Percentiles rank a stretch among this genome's conserved stretches.
Conservation (phyloP, 2,329 filamentous ascomycete genomes). For the Rhynchosporium agropyri region DNA sequence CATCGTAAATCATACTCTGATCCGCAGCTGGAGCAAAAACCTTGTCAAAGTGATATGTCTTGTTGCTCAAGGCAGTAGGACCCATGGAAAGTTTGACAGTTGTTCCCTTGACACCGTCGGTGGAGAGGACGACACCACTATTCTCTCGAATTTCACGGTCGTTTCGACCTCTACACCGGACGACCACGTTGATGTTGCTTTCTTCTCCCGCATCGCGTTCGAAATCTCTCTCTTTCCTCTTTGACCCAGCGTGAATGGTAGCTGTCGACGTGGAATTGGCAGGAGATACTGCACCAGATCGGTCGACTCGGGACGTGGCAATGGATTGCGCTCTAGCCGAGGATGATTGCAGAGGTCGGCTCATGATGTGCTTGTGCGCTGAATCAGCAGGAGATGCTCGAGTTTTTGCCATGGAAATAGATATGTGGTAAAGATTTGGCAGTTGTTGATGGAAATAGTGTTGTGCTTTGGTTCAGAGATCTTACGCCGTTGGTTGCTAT, state of each 20-base stretch:
- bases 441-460: too few species aligned
- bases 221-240: slow-evolving; percentile 87
- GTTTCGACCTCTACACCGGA: slow-evolving; percentile 89
- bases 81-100: slow-evolving; percentile 89
- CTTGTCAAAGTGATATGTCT: slow-evolving; percentile 95
- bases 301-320: slow-evolving; percentile 33
- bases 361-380: too few species aligned
- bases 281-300: slow-evolving; percentile 57
- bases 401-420: too few species aligned
- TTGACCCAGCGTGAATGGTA: slow-evolving; percentile 59
- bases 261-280: slow-evolving; percentile 66
- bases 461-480: too few species aligned
- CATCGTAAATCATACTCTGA: slow-evolving; percentile 91
- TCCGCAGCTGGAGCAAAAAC: slow-evolving; percentile 96
- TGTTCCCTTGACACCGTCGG: slow-evolving; percentile 85
- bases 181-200: slow-evolving; percentile 97
- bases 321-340: slow-evolving; percentile 51
- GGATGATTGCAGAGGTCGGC: slow-evolving; percentile 40
- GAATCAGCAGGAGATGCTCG: too few species aligned
- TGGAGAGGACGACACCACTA: slow-evolving; percentile 86
- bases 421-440: too few species aligned
- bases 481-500: too few species aligned
- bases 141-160: slow-evolving; percentile 93
- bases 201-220: slow-evolving; percentile 72
- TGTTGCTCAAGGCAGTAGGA: slow-evolving; percentile 88